A percentile compares a stretch with the other conserved stretches of the same genome.
phyloP scores from a whole-genome alignment of 208 protist species.

The Trypanosomatidae sp. region DNA sequence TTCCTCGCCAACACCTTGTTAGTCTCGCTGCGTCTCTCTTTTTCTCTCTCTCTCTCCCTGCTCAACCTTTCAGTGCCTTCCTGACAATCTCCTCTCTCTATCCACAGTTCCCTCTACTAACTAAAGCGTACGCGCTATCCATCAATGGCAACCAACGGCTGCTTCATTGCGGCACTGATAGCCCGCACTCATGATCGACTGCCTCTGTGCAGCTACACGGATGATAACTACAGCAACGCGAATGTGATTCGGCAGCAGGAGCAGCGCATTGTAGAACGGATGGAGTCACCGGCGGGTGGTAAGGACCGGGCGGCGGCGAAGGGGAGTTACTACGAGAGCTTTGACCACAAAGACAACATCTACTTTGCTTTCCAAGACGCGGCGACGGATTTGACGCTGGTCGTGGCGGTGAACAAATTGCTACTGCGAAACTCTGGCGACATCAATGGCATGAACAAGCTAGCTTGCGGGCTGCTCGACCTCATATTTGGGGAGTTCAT shows the following conservation, averaged over 20 bases:
- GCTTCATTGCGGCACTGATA: conserved; percentile 87
- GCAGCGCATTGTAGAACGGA: conserved; percentile 83
- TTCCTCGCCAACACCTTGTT: neutral
- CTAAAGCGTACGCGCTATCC: neutral
- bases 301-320: conserved; percentile 38
- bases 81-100: neutral
- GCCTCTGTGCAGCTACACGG: conserved; percentile 81
- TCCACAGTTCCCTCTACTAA: neutral
- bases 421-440: conserved; percentile 82
- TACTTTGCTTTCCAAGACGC: conserved; percentile 92
- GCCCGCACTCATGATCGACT: conserved; percentile 83
- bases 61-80: neutral
- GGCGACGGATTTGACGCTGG: conserved; percentile 81
- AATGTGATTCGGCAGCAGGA: conserved; percentile 76
- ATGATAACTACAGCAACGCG: conserved; percentile 84
- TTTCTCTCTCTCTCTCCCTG: neutral
- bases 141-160: conserved; percentile 80
- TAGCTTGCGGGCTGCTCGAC: conserved; percentile 85
- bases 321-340: conserved; percentile 91
- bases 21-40: neutral
- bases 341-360: conserved; percentile 88
- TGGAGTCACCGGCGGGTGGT: conserved; percentile 67
- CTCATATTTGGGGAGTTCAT: conserved; percentile 81
- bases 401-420: conserved; percentile 89
- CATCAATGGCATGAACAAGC: conserved; percentile 65